Evolutionary conservation across 2,329 filamentous ascomycete genomes (phyloP), one percentile per base, ranked within the genome.

Genomic region (Venturia oleaginea): DNA sequence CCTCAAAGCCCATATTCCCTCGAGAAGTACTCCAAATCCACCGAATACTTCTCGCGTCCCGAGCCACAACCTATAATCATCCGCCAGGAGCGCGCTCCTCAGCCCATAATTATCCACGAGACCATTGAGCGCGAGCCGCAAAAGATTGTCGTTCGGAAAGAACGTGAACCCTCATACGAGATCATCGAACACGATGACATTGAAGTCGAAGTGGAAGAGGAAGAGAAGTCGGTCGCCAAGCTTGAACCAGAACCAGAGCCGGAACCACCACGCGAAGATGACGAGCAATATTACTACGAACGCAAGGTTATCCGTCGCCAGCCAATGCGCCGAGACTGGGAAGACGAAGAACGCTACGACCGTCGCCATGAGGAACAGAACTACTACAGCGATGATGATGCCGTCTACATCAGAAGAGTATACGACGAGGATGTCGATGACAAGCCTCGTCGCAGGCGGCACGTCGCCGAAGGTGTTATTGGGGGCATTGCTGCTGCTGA

Each of bases 261-360:
- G 17, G 57, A 60, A 43, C 51, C 77, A 68, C 77, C 76, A 19
- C 76, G 74, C 64, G 70, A 80, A 65, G 83, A 86, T 43, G 81
- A 86, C 43, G 81, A 85, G 62, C 83, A 84, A 66, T 86, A 86
- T 70, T 86, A 85, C 70, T 86, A 86, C 70, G 82, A 86, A 68
- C 81, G 83, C 64, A 77, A 80, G 51, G 75, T 82, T 54, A 79
- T 81, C 64, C 74, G 76, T 66, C 73, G 75, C 65, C 73, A 74
- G 63, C 75, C 77, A 3, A 70, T 75, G 61, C 67, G 69, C 15
- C 72, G 72, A 65, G 68, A 72, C 40, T 73, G 76, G 62, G 74
- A 76, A 64, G 71, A 51, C 10, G 46, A 73, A 60, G 72, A 75
- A 59, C 72, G 73, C 55, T 69, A 69, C 34, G 72, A 78, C 61